Conservation (phyloP, 2,329 filamentous ascomycete species). For the Fusarium buxicola region DNA sequence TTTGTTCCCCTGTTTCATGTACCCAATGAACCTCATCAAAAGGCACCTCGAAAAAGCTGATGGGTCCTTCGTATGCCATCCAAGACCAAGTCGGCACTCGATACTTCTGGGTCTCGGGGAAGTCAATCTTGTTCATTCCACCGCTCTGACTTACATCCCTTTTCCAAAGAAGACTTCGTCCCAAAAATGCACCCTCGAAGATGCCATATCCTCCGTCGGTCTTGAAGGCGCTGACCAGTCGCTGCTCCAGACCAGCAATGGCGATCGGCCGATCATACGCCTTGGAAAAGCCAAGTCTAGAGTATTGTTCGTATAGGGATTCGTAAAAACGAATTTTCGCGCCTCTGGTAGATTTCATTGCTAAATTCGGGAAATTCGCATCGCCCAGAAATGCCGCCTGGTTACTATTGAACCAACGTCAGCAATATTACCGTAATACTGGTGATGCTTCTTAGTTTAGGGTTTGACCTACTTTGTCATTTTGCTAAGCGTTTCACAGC, state of each 20-base stretch:
- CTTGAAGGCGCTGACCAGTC: constrained; percentile 21
- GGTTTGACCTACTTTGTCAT: constrained; percentile 31
- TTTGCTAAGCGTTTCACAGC: constrained; percentile 26
- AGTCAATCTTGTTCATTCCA: constrained; percentile 7
- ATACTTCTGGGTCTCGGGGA: constrained; percentile 7
- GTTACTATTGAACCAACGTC: background rate
- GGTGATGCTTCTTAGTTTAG: background rate
- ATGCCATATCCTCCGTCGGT: constrained; percentile 35
- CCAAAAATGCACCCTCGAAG: constrained; percentile 22
- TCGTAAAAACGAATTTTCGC: constrained; percentile 29
- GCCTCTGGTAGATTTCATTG: constrained; percentile 17
- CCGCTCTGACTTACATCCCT: background rate
- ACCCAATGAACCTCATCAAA: constrained; percentile 34
- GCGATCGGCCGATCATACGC: constrained; percentile 33
- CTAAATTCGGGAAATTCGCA: constrained; percentile 28
- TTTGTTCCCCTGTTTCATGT: background rate
- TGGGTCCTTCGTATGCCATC: constrained; percentile 51
- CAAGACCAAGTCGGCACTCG: constrained; percentile 50
- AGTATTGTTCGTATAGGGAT: constrained; percentile 34
- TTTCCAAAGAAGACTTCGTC: constrained; percentile 34
- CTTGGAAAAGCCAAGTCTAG: constrained; percentile 23
- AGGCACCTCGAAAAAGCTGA: constrained; percentile 43
- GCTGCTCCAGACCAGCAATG: constrained; percentile 32
- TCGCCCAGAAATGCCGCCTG: constrained; percentile 35
- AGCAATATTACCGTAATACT: background rate